Conservation (phyloP, 495 filamentous ascomycete species). For the Venustampulla echinocandica region DNA sequence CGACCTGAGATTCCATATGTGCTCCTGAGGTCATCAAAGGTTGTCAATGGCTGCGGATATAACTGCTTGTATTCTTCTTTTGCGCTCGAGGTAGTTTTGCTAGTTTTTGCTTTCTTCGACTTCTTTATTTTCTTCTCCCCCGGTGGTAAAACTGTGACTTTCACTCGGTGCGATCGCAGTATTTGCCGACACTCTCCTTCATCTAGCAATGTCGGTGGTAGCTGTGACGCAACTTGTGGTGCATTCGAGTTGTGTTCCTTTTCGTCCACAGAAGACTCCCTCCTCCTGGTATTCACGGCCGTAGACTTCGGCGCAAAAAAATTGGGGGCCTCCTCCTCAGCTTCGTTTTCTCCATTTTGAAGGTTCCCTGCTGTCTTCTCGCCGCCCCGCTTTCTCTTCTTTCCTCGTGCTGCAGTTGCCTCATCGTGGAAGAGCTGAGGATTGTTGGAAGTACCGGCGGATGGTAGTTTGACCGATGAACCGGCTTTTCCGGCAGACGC, state of each 20-base stretch:
- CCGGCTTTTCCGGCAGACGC: slow-evolving; percentile 24
- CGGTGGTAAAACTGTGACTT: slow-evolving; percentile 60
- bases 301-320: slow-evolving; percentile 34
- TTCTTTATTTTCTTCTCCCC: slow-evolving; percentile 36
- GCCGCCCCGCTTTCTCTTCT: slow-evolving; percentile 40
- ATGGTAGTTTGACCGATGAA: slow-evolving; percentile 35
- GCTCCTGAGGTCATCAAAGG: slow-evolving; percentile 63
- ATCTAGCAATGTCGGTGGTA: slow-evolving; percentile 27
- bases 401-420: slow-evolving; percentile 26
- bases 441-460: slow-evolving; percentile 38
- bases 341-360: slow-evolving; percentile 7
- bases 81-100: slow-evolving; percentile 42
- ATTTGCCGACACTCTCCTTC: slow-evolving; percentile 64
- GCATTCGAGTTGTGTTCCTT: no score
- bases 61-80: slow-evolving; percentile 39
- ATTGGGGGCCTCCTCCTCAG: slow-evolving; percentile 33
- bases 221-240: slow-evolving; percentile 15
- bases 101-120: slow-evolving; percentile 40
- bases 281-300: slow-evolving; percentile 20
- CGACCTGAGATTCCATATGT: slow-evolving; percentile 60
- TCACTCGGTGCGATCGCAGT: slow-evolving; percentile 78
- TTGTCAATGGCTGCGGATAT: slow-evolving; percentile 66
- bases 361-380: slow-evolving; percentile 20
- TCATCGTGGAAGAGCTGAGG: slow-evolving; percentile 43
- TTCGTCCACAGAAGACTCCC: slow-evolving; percentile 7